phyloP scores from a whole-genome alignment of 495 filamentous ascomycete genomes.

The Xylona heveae region DNA sequence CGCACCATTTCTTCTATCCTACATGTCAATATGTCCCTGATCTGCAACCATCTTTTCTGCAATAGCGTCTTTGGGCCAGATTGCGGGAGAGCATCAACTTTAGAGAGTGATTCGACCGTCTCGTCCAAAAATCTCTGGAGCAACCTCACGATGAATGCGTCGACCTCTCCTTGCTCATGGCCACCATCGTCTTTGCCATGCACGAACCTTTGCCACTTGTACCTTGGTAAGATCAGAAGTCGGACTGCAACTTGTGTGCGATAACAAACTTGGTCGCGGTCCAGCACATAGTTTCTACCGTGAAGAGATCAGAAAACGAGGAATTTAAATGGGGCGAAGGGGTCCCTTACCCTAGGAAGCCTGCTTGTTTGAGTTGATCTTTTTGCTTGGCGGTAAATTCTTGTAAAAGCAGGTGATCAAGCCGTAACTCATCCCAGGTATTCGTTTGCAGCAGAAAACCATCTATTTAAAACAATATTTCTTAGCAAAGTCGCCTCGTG shows the following conservation, averaged over 20 bases:
- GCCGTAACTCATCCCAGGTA: conserved; percentile 38
- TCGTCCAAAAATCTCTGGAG: background rate
- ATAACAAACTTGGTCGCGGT: conserved; percentile 37
- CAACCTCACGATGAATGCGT: background rate
- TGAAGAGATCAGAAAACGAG: conserved; percentile 8
- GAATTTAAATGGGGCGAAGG: no score
- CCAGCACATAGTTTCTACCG: conserved; percentile 39
- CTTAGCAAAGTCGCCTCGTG: background rate
- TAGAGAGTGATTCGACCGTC: no score
- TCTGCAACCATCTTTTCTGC: no score
- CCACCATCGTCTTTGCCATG: conserved; percentile 3
- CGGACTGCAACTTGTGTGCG: conserved; percentile 52
- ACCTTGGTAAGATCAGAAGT: conserved; percentile 13
- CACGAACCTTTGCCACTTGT: conserved; percentile 1
- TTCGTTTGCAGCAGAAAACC: conserved; percentile 53
- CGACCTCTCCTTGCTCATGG: background rate
- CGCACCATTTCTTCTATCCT: no score
- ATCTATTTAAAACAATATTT: conserved; percentile 21
- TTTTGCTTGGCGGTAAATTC: conserved; percentile 23
- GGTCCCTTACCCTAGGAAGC: conserved; percentile 35
- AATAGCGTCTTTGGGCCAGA: no score
- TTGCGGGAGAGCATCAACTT: no score
- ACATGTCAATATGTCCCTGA: no score
- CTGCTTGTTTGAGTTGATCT: conserved; percentile 28
- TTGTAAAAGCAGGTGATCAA: conserved; percentile 45